Conservation (phyloP, 352 stramenopile species). For the Phytophthora pseudosyringae region DNA sequence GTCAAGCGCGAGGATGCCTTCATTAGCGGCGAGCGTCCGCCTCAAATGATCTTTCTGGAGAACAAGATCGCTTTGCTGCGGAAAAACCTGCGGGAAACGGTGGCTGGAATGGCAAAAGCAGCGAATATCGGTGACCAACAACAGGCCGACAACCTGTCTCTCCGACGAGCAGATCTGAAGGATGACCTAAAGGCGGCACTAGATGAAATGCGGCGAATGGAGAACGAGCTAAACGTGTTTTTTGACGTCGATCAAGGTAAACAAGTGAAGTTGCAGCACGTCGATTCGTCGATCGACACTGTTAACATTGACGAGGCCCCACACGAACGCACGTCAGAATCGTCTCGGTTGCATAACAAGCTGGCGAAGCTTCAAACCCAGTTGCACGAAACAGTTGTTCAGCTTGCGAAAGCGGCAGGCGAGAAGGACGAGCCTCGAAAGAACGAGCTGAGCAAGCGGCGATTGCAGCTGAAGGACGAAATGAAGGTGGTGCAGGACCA, state of each 20-base stretch:
- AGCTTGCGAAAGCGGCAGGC: constrained; percentile 62
- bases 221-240: constrained; percentile 61
- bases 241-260: constrained; percentile 44
- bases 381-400: constrained; percentile 68
- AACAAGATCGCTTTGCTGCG: constrained; percentile 71
- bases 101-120: constrained; percentile 62
- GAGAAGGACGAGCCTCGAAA: constrained; percentile 60
- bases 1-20: constrained; percentile 80
- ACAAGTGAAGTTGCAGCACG: constrained; percentile 31
- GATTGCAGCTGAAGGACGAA: constrained; percentile 75
- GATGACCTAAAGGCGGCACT: constrained; percentile 72
- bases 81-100: constrained; percentile 77
- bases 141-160: constrained; percentile 68
- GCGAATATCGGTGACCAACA: constrained; percentile 58
- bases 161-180: constrained; percentile 65
- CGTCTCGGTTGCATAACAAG: constrained; percentile 52
- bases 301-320: constrained; percentile 61
- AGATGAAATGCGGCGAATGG: constrained; percentile 78
- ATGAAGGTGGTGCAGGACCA: constrained; percentile 74
- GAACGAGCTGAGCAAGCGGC: constrained; percentile 55
- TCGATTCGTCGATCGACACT: constrained; percentile 32
- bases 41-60: constrained; percentile 81
- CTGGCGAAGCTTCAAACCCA: constrained; percentile 51
- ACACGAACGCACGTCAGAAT: constrained; percentile 47
- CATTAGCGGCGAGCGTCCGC: constrained; percentile 79